These are phyloP conservation scores for Zygnema cylindricum DNA, from an alignment of 139 green algal species.

Conservation along the genomic window DNA sequence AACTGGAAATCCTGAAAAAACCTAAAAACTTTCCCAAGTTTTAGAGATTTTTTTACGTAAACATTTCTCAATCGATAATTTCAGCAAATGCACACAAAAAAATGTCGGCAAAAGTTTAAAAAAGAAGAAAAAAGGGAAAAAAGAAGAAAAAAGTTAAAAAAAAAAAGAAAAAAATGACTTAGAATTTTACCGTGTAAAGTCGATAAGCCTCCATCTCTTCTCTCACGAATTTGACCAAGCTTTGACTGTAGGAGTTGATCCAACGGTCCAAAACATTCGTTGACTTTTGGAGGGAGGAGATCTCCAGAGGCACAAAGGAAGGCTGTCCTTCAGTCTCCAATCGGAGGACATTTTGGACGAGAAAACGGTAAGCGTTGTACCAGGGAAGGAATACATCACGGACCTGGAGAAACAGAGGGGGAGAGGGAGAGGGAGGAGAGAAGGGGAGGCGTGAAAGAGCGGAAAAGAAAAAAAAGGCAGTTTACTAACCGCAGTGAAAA, in stretches of 20 bases:
- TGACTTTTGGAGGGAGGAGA: slow-evolving; percentile 5
- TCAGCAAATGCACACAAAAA: no score
- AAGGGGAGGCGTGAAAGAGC: neutral
- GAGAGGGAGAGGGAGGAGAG: neutral
- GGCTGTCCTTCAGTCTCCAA: slow-evolving; percentile 72
- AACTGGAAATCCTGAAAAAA: no score
- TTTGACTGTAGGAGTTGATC: slow-evolving; percentile 81
- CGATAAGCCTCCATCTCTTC: slow-evolving; percentile 95
- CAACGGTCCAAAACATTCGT: slow-evolving; percentile 90
- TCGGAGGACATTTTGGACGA: slow-evolving; percentile 81
- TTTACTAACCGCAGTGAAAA: slow-evolving; percentile 78
- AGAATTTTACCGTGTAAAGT: slow-evolving; percentile 93
- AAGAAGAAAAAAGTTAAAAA: no score
- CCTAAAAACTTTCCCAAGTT: no score
- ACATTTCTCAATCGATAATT: no score
- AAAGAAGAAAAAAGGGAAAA: no score
- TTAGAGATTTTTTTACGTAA: no score
- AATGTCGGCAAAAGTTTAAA: no score
- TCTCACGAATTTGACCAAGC: slow-evolving; percentile 82
- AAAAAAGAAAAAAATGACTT: no score
- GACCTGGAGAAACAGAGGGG: slow-evolving; percentile 59
- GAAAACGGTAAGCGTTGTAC: slow-evolving; percentile 97
- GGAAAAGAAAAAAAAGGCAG: neutral
- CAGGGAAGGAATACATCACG: slow-evolving; percentile 98
- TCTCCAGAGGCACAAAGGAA: slow-evolving; percentile 64